phyloP scores from a whole-genome alignment of 495 filamentous ascomycete genomes.

The Aspergillus biplanus region DNA sequence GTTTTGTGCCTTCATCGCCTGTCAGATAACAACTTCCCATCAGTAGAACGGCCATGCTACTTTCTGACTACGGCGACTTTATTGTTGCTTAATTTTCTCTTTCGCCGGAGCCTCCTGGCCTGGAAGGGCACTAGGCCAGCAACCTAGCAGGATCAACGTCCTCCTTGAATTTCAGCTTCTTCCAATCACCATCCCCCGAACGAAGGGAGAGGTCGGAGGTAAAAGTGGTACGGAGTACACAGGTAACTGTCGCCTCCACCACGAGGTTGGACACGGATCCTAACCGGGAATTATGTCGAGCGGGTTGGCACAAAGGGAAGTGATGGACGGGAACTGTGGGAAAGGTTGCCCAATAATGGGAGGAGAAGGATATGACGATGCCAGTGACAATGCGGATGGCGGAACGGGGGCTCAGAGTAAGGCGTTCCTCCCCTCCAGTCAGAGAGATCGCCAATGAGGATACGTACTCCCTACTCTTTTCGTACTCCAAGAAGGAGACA shows the following conservation, averaged over 20 bases:
- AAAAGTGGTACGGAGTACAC: not conserved
- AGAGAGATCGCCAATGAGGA: constrained; percentile 1
- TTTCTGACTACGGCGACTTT: not conserved
- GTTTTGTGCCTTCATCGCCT: not conserved
- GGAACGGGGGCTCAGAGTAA: constrained; percentile 16
- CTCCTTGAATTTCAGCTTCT: not conserved
- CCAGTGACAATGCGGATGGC: constrained; percentile 16
- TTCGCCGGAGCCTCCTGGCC: not conserved
- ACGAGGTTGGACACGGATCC: constrained; percentile 12
- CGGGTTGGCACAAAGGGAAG: not conserved
- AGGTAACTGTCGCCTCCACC: constrained; percentile 3
- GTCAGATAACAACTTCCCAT: not conserved
- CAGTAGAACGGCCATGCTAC: not conserved
- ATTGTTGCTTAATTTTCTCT: not conserved
- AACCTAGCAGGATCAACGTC: not conserved
- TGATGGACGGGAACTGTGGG: constrained; percentile 16
- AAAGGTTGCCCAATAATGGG: constrained; percentile 5
- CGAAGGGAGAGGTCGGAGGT: not conserved
- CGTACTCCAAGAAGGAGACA: too few relatives aligned
- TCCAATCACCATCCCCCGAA: not conserved
- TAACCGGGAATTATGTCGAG: not conserved
- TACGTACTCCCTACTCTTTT: not conserved
- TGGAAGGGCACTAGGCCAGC: not conserved
- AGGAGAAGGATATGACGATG: not conserved
- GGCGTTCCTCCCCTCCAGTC: constrained; percentile 5